phyloP scores from a whole-genome alignment of 225 moss, liverwort and hornwort genomes.

The Lunularia cruciata region DNA sequence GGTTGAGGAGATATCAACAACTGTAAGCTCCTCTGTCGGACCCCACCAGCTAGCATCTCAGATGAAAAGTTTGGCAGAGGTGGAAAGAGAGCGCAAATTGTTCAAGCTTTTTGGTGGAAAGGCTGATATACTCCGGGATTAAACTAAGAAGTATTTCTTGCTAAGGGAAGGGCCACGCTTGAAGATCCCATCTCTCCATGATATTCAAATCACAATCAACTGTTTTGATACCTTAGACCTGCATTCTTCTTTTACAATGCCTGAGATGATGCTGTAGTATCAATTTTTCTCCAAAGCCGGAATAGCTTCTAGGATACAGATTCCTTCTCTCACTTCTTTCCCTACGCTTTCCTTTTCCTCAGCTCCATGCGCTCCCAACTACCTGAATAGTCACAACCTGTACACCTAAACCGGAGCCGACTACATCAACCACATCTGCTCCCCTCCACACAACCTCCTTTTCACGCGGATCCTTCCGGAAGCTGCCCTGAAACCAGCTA shows the following conservation, averaged over 20 bases:
- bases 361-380: constrained; percentile 12
- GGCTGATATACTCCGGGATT: constrained; percentile 18
- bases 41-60: constrained; percentile 31
- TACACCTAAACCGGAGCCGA: constrained; percentile 1
- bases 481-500: neutral
- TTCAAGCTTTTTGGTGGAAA: neutral
- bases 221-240: neutral
- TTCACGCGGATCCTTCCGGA: neutral
- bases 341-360: neutral
- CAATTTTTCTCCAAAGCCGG: neutral
- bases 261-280: neutral
- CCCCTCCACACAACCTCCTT: neutral
- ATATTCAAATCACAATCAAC: neutral
- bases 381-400: neutral
- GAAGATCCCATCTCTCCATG: constrained; percentile 20
- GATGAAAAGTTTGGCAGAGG: neutral
- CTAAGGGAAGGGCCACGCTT: neutral
- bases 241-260: neutral
- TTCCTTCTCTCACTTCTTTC: neutral
- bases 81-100: neutral
- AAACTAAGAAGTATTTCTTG: neutral
- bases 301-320: neutral
- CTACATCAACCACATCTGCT: constrained; percentile 6
- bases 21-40: constrained; percentile 23
- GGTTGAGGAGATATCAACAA: constrained; percentile 10